These are phyloP conservation scores for Nymphaea colorata DNA, from an alignment of 164 flowering plant genomes.

Conservation along the genomic window DNA sequence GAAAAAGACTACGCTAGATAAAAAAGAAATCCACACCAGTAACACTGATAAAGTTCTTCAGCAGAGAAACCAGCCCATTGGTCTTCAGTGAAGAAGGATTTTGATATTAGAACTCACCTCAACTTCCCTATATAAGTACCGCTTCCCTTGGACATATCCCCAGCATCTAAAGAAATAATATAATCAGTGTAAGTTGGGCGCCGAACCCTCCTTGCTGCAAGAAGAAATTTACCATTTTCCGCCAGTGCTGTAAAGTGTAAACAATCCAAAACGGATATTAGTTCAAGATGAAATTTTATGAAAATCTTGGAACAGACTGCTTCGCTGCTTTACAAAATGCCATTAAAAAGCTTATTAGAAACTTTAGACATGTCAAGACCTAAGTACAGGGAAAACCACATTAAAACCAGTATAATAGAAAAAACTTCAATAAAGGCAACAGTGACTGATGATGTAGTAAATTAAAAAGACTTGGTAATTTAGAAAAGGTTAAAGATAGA, in stretches of 20 bases:
- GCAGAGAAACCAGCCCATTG: neutral
- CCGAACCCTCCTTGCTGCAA: slow-evolving; percentile 81
- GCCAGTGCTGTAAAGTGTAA: slow-evolving; percentile 51
- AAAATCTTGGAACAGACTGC: no score
- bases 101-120: slow-evolving; percentile 29
- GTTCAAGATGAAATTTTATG: no score
- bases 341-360: no score
- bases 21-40: no score
- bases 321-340: no score
- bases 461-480: slow-evolving; percentile 1
- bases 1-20: no score
- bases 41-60: neutral
- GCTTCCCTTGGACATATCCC: slow-evolving; percentile 76
- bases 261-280: neutral
- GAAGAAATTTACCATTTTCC: slow-evolving; percentile 91
- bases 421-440: neutral
- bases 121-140: slow-evolving; percentile 78
- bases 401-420: neutral
- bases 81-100: neutral
- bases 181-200: slow-evolving; percentile 85
- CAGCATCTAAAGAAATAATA: slow-evolving; percentile 81
- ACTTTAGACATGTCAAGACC: neutral
- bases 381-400: neutral
- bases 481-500: no score
- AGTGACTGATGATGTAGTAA: neutral